Evolutionary conservation across 2,329 filamentous ascomycete species (phyloP).

Genomic region (Blastomyces silverae): DNA sequence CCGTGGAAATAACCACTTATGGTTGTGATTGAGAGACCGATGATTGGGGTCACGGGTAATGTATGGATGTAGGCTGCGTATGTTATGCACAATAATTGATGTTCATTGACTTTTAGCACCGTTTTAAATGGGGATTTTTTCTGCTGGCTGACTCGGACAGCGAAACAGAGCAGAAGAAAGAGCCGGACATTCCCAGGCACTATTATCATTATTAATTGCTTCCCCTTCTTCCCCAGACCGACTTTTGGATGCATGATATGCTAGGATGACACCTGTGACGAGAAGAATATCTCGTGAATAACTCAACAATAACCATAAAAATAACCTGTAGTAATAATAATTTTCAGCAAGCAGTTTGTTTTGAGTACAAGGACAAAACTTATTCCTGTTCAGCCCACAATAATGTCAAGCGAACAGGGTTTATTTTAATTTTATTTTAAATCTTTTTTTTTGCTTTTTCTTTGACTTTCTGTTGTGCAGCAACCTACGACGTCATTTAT

Average conservation of each 20-base stretch:
- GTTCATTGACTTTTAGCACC: not conserved
- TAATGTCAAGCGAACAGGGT: not conserved
- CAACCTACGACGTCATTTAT: conserved; percentile 14
- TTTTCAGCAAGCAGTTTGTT: not conserved
- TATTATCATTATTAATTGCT: not conserved
- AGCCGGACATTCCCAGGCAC: not conserved
- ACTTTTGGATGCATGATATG: conserved; percentile 1
- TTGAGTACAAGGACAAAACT: not conserved
- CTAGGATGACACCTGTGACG: not conserved
- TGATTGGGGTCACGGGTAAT: not conserved
- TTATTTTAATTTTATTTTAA: not conserved
- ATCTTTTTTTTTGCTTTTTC: not conserved
- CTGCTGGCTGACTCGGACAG: not conserved
- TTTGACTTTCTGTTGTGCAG: not conserved
- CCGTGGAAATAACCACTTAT: not conserved
- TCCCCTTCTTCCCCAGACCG: not conserved
- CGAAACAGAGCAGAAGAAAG: not conserved
- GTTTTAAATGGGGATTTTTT: conserved; percentile 2
- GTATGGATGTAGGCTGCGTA: not conserved
- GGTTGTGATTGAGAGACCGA: too few relatives aligned
- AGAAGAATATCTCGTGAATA: not conserved
- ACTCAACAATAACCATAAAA: not conserved
- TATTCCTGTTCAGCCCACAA: not conserved
- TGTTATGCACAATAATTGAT: not conserved
- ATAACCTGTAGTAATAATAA: not conserved